phyloP scores from a whole-genome alignment of 116 monocot genomes.

The Cymodocea nodosa region DNA sequence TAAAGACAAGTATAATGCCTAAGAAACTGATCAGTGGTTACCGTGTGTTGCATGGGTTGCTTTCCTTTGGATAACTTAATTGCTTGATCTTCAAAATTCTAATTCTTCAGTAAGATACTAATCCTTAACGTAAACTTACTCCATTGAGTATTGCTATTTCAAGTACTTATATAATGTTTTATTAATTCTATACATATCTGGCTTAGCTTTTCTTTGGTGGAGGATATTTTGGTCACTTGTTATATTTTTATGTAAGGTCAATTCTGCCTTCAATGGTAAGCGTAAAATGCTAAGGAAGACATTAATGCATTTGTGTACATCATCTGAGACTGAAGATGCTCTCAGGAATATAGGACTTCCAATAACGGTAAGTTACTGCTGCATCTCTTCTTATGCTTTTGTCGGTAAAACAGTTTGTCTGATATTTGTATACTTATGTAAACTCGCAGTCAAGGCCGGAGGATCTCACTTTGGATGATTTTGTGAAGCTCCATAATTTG shows the following conservation, averaged over 20 bases:
- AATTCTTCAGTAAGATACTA: too few relatives aligned
- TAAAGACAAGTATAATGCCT: too few relatives aligned
- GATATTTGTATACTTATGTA: background rate
- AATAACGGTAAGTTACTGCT: conserved; percentile 39
- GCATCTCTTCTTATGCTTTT: background rate
- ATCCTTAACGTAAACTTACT: too few relatives aligned
- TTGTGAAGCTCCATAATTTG: conserved; percentile 66
- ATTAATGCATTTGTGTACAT: conserved; percentile 55
- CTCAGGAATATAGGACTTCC: conserved; percentile 45
- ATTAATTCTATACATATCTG: too few relatives aligned
- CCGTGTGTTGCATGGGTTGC: too few relatives aligned
- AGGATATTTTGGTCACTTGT: background rate
- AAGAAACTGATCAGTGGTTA: too few relatives aligned
- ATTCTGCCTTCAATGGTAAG: conserved; percentile 79
- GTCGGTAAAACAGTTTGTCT: too few relatives aligned
- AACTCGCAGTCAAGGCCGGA: conserved; percentile 65
- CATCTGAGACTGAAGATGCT: conserved; percentile 64
- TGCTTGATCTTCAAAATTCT: too few relatives aligned
- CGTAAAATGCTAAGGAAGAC: conserved; percentile 86
- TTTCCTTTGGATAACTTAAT: too few relatives aligned
- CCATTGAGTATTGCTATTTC: too few relatives aligned
- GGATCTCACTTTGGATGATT: conserved; percentile 73
- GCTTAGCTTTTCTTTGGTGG: too few relatives aligned
- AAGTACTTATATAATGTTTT: too few relatives aligned
- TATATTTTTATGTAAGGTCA: conserved; percentile 30